Evolutionary conservation across 2,329 filamentous ascomycete species (phyloP).

Genomic region (Aureobasidium sp.): DNA sequence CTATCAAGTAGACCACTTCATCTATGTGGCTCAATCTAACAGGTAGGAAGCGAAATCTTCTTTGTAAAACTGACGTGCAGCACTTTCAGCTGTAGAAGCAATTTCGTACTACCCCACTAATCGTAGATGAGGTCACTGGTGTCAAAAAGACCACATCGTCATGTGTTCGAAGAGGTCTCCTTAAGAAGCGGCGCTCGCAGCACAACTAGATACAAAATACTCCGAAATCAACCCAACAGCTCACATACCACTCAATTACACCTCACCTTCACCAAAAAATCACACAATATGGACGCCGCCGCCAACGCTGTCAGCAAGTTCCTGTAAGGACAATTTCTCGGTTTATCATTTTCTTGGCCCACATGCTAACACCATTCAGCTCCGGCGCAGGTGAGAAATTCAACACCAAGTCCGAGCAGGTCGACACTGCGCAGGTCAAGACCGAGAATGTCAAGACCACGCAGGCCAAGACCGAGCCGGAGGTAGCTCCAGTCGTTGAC

Average conservation of each 20-base stretch:
- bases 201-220: too few relatives aligned
- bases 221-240: background rate
- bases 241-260: too few relatives aligned
- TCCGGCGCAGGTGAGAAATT: background rate
- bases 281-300: background rate
- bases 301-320: background rate
- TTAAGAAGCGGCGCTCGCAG: background rate
- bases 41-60: background rate
- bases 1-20: background rate
- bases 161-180: background rate
- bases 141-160: background rate
- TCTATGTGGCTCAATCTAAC: background rate
- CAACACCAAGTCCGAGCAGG: background rate
- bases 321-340: background rate
- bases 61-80: background rate
- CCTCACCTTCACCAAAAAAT: background rate
- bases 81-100: background rate
- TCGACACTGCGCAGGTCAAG: background rate
- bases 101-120: background rate
- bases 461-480: background rate
- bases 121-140: background rate
- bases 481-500: slow-evolving; percentile 1
- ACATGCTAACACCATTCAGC: background rate
- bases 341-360: background rate
- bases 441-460: background rate